These are phyloP conservation scores for Lipomyces starkeyi DNA, from an alignment of 805 yeast genomes.

Conservation along the genomic window DNA sequence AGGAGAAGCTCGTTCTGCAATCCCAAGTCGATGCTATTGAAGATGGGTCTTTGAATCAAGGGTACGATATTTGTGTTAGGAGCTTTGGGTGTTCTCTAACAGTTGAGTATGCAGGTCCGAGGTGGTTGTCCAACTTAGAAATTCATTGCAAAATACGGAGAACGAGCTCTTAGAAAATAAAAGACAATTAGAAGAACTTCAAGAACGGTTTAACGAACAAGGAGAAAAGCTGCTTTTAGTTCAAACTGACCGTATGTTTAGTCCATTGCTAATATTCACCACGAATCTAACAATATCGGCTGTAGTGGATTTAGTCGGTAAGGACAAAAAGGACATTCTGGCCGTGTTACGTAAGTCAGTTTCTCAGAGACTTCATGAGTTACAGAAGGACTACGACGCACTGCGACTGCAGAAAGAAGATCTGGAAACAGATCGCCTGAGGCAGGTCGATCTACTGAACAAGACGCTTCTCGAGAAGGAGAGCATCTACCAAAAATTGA, in stretches of 20 bases:
- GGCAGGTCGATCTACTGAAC: constrained; percentile 20
- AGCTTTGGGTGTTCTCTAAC: background rate
- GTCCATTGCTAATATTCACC: background rate
- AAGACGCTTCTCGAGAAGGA: constrained; percentile 31
- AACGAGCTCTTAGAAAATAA: background rate
- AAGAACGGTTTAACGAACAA: constrained; percentile 4
- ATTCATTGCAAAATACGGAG: constrained; percentile 8
- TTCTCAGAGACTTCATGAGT: constrained; percentile 9
- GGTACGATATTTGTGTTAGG: background rate
- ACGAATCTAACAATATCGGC: background rate
- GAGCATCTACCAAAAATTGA: constrained; percentile 25
- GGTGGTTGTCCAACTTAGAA: constrained; percentile 2
- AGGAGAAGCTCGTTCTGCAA: constrained; percentile 26
- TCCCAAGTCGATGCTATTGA: constrained; percentile 25
- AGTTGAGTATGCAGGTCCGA: background rate
- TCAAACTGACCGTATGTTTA: constrained; percentile 17
- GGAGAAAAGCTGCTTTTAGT: constrained; percentile 9
- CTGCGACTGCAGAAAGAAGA: constrained; percentile 11
- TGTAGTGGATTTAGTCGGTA: constrained; percentile 21
- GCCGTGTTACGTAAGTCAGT: constrained; percentile 17
- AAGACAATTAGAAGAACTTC: constrained; percentile 8
- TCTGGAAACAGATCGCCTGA: constrained; percentile 12
- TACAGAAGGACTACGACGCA: constrained; percentile 22
- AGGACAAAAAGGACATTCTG: constrained; percentile 26
- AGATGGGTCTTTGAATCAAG: constrained; percentile 9